Evolutionary conservation across 495 filamentous ascomycete genomes (phyloP).

Genomic region (Penicillium antarcticum): DNA sequence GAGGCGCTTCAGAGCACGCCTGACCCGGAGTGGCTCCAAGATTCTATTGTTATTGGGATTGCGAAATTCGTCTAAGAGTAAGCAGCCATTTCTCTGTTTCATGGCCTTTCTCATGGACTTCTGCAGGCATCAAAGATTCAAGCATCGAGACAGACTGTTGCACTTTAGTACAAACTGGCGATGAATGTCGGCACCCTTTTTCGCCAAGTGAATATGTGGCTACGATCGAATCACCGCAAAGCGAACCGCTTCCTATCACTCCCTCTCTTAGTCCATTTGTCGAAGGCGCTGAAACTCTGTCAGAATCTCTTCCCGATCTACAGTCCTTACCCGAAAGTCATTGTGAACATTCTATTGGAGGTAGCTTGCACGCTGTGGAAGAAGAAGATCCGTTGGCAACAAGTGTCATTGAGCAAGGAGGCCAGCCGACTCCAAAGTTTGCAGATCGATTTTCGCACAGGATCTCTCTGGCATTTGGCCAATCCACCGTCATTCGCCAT

Average conservation of each 20-base stretch:
- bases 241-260: constrained; percentile 4
- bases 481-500: constrained; percentile 54
- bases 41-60: constrained; percentile 22
- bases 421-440: constrained; percentile 25
- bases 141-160: constrained; percentile 12
- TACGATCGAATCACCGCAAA: neutral
- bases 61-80: constrained; percentile 17
- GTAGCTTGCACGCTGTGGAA: neutral
- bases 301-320: neutral
- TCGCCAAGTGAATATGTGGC: neutral
- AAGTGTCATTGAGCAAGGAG: constrained; percentile 3
- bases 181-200: neutral
- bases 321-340: neutral
- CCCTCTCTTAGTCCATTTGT: neutral
- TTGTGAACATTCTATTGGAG: neutral
- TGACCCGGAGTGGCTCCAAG: constrained; percentile 25
- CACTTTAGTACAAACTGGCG: neutral
- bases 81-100: neutral
- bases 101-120: neutral
- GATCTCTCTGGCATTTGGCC: constrained; percentile 47
- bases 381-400: neutral
- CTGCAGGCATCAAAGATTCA: constrained; percentile 16
- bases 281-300: neutral
- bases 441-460: constrained; percentile 46
- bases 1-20: constrained; percentile 11